Conservation (phyloP, 345 rosid genomes). For the Mallotus nudiflorus region DNA sequence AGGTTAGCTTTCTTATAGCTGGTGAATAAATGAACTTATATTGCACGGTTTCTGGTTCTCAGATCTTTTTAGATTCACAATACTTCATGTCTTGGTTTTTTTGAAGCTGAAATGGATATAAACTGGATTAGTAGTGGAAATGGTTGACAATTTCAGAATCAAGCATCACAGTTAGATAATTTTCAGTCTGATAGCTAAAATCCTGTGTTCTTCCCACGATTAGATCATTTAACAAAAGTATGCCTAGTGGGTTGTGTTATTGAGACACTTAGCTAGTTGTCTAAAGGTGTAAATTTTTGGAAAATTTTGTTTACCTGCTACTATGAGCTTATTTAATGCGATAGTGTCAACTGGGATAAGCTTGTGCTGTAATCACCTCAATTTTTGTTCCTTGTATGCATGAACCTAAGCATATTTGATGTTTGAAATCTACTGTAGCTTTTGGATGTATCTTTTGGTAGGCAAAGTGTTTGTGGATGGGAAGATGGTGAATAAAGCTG, state of each 20-base stretch:
- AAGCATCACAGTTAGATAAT: background rate
- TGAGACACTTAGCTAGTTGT: background rate
- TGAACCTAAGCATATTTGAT: background rate
- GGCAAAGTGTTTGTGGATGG: conserved; percentile 95
- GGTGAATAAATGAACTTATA: background rate
- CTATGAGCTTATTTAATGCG: too few relatives aligned
- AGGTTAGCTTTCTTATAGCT: conserved; percentile 42
- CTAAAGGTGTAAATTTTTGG: background rate
- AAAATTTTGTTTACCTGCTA: background rate
- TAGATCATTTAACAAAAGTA: background rate
- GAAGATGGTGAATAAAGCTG: conserved; percentile 80
- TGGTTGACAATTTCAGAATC: background rate
- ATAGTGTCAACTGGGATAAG: background rate
- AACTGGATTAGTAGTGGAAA: background rate
- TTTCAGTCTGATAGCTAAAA: background rate
- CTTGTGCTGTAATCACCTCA: background rate
- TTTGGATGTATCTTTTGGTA: conserved; percentile 25
- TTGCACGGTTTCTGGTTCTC: background rate
- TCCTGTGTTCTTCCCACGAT: background rate
- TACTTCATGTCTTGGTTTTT: background rate
- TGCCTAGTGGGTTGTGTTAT: background rate
- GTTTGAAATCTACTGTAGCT: conserved; percentile 1
- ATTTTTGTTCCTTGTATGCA: conserved; percentile 1
- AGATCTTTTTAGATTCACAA: background rate
- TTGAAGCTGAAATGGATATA: background rate